Conservation (phyloP, 768 basidiomycete species). For the Phaffia australis region DNA sequence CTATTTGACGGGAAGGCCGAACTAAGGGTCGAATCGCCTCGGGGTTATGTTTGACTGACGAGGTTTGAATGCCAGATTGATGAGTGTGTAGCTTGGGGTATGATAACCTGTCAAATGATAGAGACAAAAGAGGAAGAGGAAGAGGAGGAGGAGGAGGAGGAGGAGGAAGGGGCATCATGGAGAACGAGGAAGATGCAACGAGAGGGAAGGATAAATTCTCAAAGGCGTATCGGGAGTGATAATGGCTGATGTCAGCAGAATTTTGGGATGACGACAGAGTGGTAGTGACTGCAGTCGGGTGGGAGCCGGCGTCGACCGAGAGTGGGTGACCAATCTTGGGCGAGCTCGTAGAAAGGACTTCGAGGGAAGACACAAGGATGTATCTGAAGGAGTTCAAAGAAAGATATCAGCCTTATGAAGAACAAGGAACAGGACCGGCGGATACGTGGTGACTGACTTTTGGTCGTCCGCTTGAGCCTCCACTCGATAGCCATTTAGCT, state of each 20-base stretch:
- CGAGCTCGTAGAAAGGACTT: background rate
- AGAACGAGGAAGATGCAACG: background rate
- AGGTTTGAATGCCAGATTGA: background rate
- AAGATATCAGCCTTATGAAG: background rate
- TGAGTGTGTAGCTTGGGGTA: too few species aligned
- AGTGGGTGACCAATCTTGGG: background rate
- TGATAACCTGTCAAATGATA: background rate
- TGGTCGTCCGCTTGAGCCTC: background rate
- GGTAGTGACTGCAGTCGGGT: background rate
- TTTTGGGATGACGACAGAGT: background rate
- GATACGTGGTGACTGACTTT: background rate
- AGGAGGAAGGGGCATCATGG: background rate
- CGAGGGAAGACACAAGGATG: slow-evolving; percentile 2
- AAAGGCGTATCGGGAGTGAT: background rate
- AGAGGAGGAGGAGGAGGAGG: background rate
- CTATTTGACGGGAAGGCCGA: background rate
- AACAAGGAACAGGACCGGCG: background rate
- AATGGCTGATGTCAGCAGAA: background rate
- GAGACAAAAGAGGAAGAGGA: background rate
- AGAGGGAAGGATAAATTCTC: background rate
- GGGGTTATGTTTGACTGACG: background rate
- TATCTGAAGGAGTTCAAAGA: background rate
- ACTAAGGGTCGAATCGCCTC: background rate
- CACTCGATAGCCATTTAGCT: slow-evolving; percentile 5
- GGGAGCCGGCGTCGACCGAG: background rate